phyloP scores from a whole-genome alignment of 75 land plant species.

The Pinus taeda region DNA sequence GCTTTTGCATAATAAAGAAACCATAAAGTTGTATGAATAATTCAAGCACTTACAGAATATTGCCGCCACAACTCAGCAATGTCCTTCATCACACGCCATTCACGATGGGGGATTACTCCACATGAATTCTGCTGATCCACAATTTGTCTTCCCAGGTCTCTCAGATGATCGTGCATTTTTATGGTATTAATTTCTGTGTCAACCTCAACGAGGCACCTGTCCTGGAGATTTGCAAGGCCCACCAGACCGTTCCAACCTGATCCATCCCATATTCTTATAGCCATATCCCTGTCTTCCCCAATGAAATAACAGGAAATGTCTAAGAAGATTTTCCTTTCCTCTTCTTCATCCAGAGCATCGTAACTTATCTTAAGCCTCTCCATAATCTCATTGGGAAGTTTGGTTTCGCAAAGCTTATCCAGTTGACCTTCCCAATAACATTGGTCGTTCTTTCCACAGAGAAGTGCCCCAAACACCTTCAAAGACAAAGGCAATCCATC shows the following conservation, averaged over 20 bases:
- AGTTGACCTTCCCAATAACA: not conserved
- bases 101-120: not conserved
- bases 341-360: not conserved
- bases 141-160: not conserved
- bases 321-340: not conserved
- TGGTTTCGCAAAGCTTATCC: not conserved
- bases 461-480: not conserved
- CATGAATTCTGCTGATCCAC: not conserved
- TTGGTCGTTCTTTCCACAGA: not conserved
- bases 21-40: no score
- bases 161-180: not conserved
- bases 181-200: not conserved
- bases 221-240: not conserved
- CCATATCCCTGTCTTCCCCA: not conserved
- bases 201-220: not conserved
- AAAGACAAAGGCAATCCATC: not conserved
- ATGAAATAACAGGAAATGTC: slow-evolving; percentile 3
- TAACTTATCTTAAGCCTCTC: not conserved
- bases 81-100: not conserved
- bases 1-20: no score
- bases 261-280: not conserved
- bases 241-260: not conserved
- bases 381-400: not conserved
- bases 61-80: not conserved
- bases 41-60: no score